Conservation (phyloP, 2,329 filamentous ascomycete genomes). For the Aspergillus brasiliensis region DNA sequence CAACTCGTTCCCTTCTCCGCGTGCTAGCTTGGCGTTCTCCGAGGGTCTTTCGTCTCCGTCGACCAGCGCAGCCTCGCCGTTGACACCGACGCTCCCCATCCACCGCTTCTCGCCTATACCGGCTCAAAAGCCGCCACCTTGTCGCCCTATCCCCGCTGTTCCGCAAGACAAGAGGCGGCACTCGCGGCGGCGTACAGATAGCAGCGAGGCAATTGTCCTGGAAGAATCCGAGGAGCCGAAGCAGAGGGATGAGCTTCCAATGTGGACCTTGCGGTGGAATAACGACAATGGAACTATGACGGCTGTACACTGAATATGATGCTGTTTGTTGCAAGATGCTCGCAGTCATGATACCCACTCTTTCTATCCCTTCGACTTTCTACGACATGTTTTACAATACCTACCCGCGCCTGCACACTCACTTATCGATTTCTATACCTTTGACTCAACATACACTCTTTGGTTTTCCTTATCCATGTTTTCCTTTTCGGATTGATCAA, state of each 20-base stretch:
- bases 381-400: neutral
- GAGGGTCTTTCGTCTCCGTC: conserved; percentile 42
- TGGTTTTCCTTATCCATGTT: conserved; percentile 9
- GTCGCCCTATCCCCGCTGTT: conserved; percentile 34
- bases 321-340: neutral
- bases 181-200: conserved; percentile 45
- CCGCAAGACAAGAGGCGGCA: conserved; percentile 38
- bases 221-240: conserved; percentile 51
- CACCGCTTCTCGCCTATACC: conserved; percentile 43
- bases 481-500: neutral
- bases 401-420: conserved; percentile 9
- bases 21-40: conserved; percentile 39
- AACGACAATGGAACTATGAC: conserved; percentile 44
- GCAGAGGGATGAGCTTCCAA: conserved; percentile 56
- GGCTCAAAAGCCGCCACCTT: conserved; percentile 35
- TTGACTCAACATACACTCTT: conserved; percentile 11
- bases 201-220: conserved; percentile 50
- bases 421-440: neutral
- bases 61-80: conserved; percentile 40
- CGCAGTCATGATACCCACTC: conserved; percentile 6
- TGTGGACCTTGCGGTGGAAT: conserved; percentile 45
- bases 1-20: conserved; percentile 34
- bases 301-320: conserved; percentile 36
- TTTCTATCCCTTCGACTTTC: neutral
- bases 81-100: conserved; percentile 43